Conservation (phyloP, 768 basidiomycete genomes). For the Cyclocybe aegerita region DNA sequence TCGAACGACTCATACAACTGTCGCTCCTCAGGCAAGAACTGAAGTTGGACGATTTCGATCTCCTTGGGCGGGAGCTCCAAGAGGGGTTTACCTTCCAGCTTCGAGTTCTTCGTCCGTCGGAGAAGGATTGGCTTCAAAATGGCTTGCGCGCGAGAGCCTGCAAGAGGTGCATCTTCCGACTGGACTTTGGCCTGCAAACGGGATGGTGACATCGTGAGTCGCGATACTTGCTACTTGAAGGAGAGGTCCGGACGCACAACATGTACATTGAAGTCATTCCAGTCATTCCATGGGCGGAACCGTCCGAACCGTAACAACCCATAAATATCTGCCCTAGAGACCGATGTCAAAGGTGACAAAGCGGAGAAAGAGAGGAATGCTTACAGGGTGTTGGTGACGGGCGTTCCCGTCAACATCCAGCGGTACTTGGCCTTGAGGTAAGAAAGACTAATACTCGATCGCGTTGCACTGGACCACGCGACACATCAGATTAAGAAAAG, state of each 20-base stretch:
- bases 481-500: background rate
- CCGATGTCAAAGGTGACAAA: background rate
- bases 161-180: slow-evolving; percentile 55
- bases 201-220: background rate
- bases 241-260: slow-evolving; percentile 36
- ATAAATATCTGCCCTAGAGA: slow-evolving; percentile 62
- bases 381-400: slow-evolving; percentile 70
- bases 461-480: slow-evolving; percentile 41
- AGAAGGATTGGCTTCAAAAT: slow-evolving; percentile 67
- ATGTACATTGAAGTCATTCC: slow-evolving; percentile 60
- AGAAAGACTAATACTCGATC: slow-evolving; percentile 57
- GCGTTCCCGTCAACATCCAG: slow-evolving; percentile 81
- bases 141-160: slow-evolving; percentile 65
- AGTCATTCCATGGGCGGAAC: slow-evolving; percentile 73
- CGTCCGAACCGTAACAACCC: slow-evolving; percentile 68
- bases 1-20: slow-evolving; percentile 61
- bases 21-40: slow-evolving; percentile 68
- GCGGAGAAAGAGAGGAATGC: slow-evolving; percentile 7
- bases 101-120: slow-evolving; percentile 71
- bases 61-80: slow-evolving; percentile 61
- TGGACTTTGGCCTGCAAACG: slow-evolving; percentile 50
- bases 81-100: slow-evolving; percentile 65
- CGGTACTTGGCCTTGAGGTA: slow-evolving; percentile 63
- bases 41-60: slow-evolving; percentile 55
- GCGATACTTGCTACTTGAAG: background rate